A percentile compares a stretch with the other conserved stretches of the same genome.
Conservation (phyloP, 495 filamentous ascomycete genomes). For the Hyaloscypha finlandica region DNA sequence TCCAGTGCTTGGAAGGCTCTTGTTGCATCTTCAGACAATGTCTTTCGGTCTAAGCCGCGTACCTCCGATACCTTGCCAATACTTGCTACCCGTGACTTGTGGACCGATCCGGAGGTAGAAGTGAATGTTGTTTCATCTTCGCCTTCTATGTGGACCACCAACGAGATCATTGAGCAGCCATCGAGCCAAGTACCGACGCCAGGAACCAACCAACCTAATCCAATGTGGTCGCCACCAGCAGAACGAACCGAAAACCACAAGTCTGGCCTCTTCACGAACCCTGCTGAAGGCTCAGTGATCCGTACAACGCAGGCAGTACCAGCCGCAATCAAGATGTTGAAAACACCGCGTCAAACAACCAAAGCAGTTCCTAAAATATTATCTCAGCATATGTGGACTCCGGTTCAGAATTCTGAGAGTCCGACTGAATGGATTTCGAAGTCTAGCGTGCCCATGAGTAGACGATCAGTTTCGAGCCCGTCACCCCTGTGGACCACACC, state of each 20-base stretch:
- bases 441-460: not conserved
- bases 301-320: slow-evolving; percentile 22
- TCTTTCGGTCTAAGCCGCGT: slow-evolving; percentile 14
- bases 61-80: slow-evolving; percentile 6
- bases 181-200: no score
- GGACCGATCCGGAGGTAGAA: slow-evolving; percentile 6
- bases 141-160: slow-evolving; percentile 4
- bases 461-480: not conserved
- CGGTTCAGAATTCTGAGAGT: not conserved
- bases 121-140: not conserved
- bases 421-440: slow-evolving; percentile 12
- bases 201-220: not conserved
- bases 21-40: slow-evolving; percentile 9
- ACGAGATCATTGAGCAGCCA: not conserved
- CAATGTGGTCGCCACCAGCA: slow-evolving; percentile 15
- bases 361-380: slow-evolving; percentile 6
- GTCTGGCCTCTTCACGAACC: slow-evolving; percentile 17
- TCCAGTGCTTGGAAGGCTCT: slow-evolving; percentile 15
- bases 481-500: slow-evolving; percentile 29
- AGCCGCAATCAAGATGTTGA: slow-evolving; percentile 17
- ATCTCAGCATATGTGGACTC: slow-evolving; percentile 22
- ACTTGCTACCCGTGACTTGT: slow-evolving; percentile 18
- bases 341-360: slow-evolving; percentile 12
- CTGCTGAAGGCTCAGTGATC: slow-evolving; percentile 2
- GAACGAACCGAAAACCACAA: not conserved